A percentile compares a stretch with the other conserved stretches of the same genome.
phyloP scores from a whole-genome alignment of 2,329 filamentous ascomycete genomes.

The Ophiostoma himal-ulmi region DNA sequence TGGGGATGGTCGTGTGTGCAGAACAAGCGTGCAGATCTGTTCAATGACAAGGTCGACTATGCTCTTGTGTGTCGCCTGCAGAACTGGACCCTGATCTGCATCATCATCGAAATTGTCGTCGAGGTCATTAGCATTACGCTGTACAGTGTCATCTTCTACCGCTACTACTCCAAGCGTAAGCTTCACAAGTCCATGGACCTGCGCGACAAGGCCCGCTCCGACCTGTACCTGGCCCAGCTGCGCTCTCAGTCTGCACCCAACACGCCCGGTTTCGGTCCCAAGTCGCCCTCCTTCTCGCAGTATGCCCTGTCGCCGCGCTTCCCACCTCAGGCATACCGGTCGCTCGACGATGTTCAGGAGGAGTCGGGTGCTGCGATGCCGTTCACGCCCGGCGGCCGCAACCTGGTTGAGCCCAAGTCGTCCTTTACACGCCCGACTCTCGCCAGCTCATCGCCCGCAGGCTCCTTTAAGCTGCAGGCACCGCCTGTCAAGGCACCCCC shows the following conservation, averaged over 20 bases:
- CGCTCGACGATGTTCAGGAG: slow-evolving; percentile 36
- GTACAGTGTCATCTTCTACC: slow-evolving; percentile 93
- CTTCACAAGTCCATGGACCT: slow-evolving; percentile 95
- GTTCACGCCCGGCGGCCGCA: slow-evolving; percentile 48
- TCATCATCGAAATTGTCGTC: slow-evolving; percentile 92
- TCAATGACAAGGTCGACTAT: slow-evolving; percentile 77
- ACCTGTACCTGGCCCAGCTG: slow-evolving; percentile 86
- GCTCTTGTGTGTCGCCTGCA: slow-evolving; percentile 84
- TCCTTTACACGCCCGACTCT: slow-evolving; percentile 46
- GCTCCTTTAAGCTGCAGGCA: slow-evolving; percentile 71
- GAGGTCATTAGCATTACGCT: slow-evolving; percentile 87
- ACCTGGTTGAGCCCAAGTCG: slow-evolving; percentile 58
- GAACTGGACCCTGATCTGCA: slow-evolving; percentile 95
- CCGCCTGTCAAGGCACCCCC: slow-evolving; percentile 73
- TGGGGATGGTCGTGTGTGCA: slow-evolving; percentile 98
- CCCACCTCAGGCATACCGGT: slow-evolving; percentile 51
- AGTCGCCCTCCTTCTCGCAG: slow-evolving; percentile 51
- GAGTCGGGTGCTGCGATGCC: slow-evolving; percentile 34
- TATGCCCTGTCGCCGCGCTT: slow-evolving; percentile 57
- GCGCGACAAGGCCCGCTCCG: slow-evolving; percentile 87
- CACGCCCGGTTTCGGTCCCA: slow-evolving; percentile 79
- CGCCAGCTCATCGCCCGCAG: slow-evolving; percentile 36
- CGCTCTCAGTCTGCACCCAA: slow-evolving; percentile 86
- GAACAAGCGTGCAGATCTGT: slow-evolving; percentile 73
- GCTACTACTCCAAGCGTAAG: slow-evolving; percentile 92